Evolutionary conservation across 305 asterid species (phyloP).

Genomic region (Fraxinus xanthoxyloides): DNA sequence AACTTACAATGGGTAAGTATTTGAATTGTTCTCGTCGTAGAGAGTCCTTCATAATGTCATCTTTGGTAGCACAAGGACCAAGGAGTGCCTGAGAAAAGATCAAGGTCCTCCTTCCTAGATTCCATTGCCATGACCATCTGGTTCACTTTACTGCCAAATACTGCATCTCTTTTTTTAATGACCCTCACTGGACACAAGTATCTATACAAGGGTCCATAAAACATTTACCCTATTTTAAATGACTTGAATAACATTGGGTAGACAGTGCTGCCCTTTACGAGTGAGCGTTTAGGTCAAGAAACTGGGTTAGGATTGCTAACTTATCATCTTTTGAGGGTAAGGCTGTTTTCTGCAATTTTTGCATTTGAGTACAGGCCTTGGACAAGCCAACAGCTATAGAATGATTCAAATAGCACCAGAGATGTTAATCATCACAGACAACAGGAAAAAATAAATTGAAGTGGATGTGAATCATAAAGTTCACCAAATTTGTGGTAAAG

Average conservation of each 20-base stretch:
- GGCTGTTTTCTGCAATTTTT: not conserved
- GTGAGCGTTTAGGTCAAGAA: not conserved
- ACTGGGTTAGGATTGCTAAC: not conserved
- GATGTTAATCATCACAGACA: not conserved
- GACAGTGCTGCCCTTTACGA: not conserved
- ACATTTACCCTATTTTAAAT: not conserved
- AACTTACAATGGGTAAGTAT: slow-evolving; percentile 69
- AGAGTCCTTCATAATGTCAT: not conserved
- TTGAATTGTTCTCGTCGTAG: slow-evolving; percentile 8
- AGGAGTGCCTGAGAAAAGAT: not conserved
- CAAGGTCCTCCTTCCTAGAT: not conserved
- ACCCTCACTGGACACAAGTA: not conserved
- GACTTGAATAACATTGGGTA: not conserved
- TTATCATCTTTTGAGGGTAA: not conserved
- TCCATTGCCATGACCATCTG: not conserved
- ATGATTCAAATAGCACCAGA: not conserved
- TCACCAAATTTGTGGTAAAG: not conserved
- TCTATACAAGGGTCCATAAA: not conserved
- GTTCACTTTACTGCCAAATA: not conserved
- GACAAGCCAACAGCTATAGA: not conserved
- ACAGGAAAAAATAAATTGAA: not conserved
- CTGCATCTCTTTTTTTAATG: not conserved
- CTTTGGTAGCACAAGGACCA: not conserved
- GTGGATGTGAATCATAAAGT: not conserved
- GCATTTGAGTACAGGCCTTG: not conserved